Evolutionary conservation across 2,329 filamentous ascomycete species (phyloP), one percentile per base, ranked within the genome.

Genomic region (Sporothrix schenckii): DNA sequence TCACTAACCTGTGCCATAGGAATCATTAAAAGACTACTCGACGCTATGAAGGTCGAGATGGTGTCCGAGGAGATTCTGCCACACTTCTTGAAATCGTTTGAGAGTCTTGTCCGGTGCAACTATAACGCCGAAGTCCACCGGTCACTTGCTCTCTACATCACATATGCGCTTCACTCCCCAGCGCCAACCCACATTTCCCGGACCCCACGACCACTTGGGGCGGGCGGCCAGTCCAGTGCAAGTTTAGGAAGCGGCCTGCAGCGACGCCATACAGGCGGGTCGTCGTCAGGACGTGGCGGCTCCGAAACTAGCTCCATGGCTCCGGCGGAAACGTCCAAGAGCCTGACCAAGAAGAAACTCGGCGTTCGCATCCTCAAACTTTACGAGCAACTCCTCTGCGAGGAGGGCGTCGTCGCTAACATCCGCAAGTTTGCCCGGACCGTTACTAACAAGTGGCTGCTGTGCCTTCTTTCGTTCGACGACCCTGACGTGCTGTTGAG

Each of bases 361-460:
- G 93, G 92, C 9, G 85, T 89, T 50, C 89, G 87, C 72, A 87
- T 97, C 68, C 82, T 97, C 24, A 87, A 87, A 73, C 89, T 97
- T 80, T 94, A 95, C 76, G 87, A 91, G 9, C 86, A 89, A 34
- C 84, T 97, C 13, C 83, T 97, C 11, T 97, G 93, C 76, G 89
- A 92, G 72, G 88, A 88, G 75, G 86, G 86, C 27, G 92, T 90
- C 73, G 81, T 86, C 11, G 83, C 83, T 16, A 89, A 91, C 72
- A 91, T 97, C 70, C 88, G 90, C 77, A 95, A 93, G 75, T 98
- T 99, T 82, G 92, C 93, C 5, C 92, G 91, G 77, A 96, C 94
- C 1, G 94, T 99, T 10, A 97, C 94, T 27, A 97, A 97, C 75
- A 97, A 97, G 90, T 97, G 94, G 94, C 86, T 97, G 16, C 82